Conservation (phyloP, 2,329 filamentous ascomycete genomes). For the Paracamarosporium sp. region DNA sequence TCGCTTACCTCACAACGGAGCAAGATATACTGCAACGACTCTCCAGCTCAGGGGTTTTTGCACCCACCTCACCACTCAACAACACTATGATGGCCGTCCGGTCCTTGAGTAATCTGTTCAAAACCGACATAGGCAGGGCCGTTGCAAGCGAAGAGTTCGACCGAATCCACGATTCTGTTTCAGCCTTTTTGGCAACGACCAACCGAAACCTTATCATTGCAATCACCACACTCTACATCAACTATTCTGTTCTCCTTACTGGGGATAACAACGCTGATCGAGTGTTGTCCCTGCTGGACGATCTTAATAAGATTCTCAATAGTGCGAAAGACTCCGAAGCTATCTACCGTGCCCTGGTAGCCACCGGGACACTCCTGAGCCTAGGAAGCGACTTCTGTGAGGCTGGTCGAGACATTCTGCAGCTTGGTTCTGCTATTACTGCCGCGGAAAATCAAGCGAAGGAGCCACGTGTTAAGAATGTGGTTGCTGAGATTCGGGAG, state of each 20-base stretch:
- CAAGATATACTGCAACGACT: conserved; percentile 68
- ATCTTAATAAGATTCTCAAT: conserved; percentile 68
- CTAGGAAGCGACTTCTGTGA: conserved; percentile 66
- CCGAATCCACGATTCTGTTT: conserved; percentile 67
- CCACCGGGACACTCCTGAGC: conserved; percentile 77
- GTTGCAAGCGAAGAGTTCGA: conserved; percentile 65
- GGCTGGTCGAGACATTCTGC: conserved; percentile 64
- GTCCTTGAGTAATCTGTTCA: conserved; percentile 83
- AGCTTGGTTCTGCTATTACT: conserved; percentile 56
- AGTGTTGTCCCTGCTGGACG: conserved; percentile 63
- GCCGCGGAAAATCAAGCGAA: conserved; percentile 60
- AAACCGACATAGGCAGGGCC: conserved; percentile 71
- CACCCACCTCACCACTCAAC: conserved; percentile 70
- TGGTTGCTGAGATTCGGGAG: conserved; percentile 66
- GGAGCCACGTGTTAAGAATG: conserved; percentile 66
- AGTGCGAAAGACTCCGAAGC: conserved; percentile 80
- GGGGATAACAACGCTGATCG: conserved; percentile 57
- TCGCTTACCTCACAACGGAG: conserved; percentile 62
- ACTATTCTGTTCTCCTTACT: conserved; percentile 76
- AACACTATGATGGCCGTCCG: conserved; percentile 87
- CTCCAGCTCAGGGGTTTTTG: conserved; percentile 63
- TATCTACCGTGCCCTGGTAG: conserved; percentile 81
- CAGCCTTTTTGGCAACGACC: conserved; percentile 60
- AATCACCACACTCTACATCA: conserved; percentile 81
- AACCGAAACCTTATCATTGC: conserved; percentile 87